Evolutionary conservation across 2,329 filamentous ascomycete species (phyloP).

Genomic region (Sarocladiaceae sp.): DNA sequence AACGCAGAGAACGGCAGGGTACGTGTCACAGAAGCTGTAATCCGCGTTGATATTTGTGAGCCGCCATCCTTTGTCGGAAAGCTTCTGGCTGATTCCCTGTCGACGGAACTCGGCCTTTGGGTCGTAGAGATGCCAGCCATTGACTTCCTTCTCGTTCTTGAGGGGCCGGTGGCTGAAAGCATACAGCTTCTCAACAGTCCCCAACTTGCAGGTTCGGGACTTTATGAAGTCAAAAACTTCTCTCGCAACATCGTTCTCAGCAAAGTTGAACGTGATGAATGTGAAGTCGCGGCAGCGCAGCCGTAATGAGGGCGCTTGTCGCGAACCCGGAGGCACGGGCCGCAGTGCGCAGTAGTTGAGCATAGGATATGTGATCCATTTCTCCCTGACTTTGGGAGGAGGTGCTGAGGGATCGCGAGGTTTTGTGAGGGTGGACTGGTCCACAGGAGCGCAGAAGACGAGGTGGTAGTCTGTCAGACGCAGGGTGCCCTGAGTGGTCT

Average conservation of each 20-base stretch:
- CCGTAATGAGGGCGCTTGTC: conserved; percentile 73
- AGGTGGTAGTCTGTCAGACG: conserved; percentile 59
- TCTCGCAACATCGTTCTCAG: conserved; percentile 64
- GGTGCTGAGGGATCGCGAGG: conserved; percentile 15
- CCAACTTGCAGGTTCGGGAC: conserved; percentile 71
- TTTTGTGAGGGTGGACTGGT: conserved; percentile 18
- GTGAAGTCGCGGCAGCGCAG: conserved; percentile 89
- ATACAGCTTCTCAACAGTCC: conserved; percentile 80
- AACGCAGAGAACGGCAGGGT: conserved; percentile 78
- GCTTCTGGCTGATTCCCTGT: conserved; percentile 79
- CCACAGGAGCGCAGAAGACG: conserved; percentile 41
- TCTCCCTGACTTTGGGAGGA: conserved; percentile 48
- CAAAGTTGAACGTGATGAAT: conserved; percentile 86
- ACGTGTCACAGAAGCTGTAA: conserved; percentile 88
- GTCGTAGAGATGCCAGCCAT: conserved; percentile 83
- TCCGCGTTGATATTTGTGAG: conserved; percentile 85
- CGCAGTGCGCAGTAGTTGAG: conserved; percentile 75
- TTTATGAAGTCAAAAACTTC: conserved; percentile 87
- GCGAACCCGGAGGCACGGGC: conserved; percentile 62
- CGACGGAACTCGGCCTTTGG: conserved; percentile 77
- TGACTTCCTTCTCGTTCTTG: conserved; percentile 63
- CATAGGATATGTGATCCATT: conserved; percentile 94
- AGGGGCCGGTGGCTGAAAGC: conserved; percentile 81
- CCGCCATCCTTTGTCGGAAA: conserved; percentile 75
- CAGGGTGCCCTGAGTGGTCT: conserved; percentile 49